Evolutionary conservation across 1,284 basidiomycete genomes (phyloP), one percentile per base, ranked within the genome.

Genomic region (Apiotrichum siamense): DNA sequence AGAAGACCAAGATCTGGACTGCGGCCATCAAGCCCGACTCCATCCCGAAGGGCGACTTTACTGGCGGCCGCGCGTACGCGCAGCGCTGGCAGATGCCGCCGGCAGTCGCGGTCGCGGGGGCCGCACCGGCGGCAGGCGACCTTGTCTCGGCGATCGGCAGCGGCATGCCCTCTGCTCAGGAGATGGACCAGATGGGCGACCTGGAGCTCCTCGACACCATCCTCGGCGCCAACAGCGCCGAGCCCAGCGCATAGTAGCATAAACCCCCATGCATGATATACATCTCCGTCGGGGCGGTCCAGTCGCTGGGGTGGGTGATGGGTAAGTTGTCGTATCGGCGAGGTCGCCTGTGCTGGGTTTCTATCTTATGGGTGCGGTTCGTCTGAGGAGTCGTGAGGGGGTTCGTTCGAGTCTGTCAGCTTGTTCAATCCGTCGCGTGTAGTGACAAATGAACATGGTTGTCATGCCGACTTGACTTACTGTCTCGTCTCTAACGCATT

Each of bases 51-150:
- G 59, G 58, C 13, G 52, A 56, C 36, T 75, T 70, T 50, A 56
- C 64, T 2, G 63, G 59, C 21, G 72, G 69, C 3, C 35, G 55
- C 48, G 55, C 25, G 4, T 75, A 74, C 53, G 59, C 64, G 21
- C 42, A 58, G 46, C 60, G 58, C 29, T 75, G 73, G 73, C 56
- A 53, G 20, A 47, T 66, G 44, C 70, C 67, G 3, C 35, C 54
- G 2, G 50, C 63, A 1, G 48, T 55, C n/a, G 50, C 63, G 1
- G 48, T 55, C n/a, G 35, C 42, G 35, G 29, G 24, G 18, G 35
- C 25, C 20, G 47, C 18, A 7, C 21, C 46, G 15, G 47, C 47
- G 15, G 37, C 46, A 32, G 54, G 50, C 39, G 57, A 61, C 35
- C 57, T 59, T 40, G 50, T 59, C 32, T 31, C 38, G 5, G 51